Evolutionary conservation across 805 yeast genomes (phyloP).

Genomic region (Hanseniaspora lindneri): DNA sequence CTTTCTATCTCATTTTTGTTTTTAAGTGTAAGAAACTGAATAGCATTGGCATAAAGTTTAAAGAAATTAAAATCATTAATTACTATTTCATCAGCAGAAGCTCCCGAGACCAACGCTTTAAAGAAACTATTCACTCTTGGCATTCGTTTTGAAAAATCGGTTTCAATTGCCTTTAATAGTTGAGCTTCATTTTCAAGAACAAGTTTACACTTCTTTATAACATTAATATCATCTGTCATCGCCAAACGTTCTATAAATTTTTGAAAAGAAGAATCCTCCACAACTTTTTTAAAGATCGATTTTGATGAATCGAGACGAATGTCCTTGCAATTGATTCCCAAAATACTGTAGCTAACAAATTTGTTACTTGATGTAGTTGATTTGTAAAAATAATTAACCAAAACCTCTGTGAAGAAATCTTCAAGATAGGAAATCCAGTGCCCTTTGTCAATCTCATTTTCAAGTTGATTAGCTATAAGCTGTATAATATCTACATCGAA

Average conservation of each 20-base stretch:
- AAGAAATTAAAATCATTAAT: neutral
- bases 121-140: slow-evolving; percentile 1
- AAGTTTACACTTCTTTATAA: neutral
- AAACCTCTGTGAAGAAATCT: neutral
- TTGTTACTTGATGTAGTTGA: neutral
- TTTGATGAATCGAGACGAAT: neutral
- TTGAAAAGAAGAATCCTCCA: neutral
- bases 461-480: neutral
- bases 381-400: neutral
- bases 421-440: slow-evolving; percentile 3
- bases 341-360: neutral
- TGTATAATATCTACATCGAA: neutral
- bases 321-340: neutral
- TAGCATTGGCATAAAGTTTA: neutral
- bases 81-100: neutral
- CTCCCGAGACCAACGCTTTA: neutral
- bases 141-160: neutral
- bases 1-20: neutral
- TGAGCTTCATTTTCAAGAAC: neutral
- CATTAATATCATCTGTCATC: neutral
- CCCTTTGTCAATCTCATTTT: neutral
- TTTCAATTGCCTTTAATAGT: neutral
- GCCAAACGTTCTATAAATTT: neutral
- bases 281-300: neutral
- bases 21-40: neutral